A percentile compares a stretch with the other conserved stretches of the same genome.
phyloP scores from a whole-genome alignment of 2,329 filamentous ascomycete species.

The Aspergillus japonicus region DNA sequence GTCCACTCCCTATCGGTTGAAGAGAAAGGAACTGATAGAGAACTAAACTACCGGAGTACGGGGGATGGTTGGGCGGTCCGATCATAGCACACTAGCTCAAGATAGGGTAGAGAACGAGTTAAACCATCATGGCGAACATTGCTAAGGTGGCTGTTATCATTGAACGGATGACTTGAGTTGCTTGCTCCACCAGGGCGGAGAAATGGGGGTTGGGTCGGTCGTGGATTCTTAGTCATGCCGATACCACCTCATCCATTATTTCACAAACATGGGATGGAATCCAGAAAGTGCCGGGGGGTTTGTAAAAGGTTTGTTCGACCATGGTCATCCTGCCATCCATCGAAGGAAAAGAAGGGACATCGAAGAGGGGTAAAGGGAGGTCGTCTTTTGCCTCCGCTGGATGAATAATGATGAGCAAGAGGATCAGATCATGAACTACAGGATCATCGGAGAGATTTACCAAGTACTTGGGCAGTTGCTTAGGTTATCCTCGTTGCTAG shows the following conservation, averaged over 20 bases:
- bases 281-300: neutral
- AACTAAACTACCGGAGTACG: neutral
- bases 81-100: neutral
- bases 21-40: neutral
- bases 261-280: neutral
- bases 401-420: too few relatives aligned
- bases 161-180: neutral
- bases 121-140: neutral
- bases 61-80: neutral
- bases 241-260: neutral
- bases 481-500: too few relatives aligned
- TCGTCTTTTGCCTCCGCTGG: too few relatives aligned
- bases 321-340: neutral
- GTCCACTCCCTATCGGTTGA: too few relatives aligned
- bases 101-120: neutral
- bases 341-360: neutral
- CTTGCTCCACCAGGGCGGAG: neutral
- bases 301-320: neutral
- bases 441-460: too few relatives aligned
- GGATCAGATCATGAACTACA: too few relatives aligned
- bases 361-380: neutral
- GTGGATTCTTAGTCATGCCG: neutral
- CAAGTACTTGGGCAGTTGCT: too few relatives aligned
- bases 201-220: neutral
- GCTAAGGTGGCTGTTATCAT: neutral